These are phyloP conservation scores for Dalbergia oliveri DNA, from an alignment of 306 rosid species.

Conservation along the genomic window DNA sequence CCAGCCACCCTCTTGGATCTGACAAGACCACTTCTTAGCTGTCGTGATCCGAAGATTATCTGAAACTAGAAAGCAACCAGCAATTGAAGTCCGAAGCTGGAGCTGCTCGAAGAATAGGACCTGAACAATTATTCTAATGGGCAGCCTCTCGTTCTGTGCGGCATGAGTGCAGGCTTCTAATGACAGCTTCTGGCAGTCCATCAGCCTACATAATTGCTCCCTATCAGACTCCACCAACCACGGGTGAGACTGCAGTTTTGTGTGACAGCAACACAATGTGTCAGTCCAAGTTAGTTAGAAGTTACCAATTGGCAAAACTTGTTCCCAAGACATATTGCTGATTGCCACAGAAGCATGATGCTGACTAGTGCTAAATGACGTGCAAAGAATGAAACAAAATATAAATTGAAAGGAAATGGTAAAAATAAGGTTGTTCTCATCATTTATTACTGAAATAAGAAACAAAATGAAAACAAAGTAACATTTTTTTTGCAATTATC, in stretches of 20 bases:
- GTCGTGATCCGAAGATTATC: conserved; percentile 92
- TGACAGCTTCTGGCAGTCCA: conserved; percentile 99
- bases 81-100: conserved; percentile 94
- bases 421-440: neutral
- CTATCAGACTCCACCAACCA: conserved; percentile 95
- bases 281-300: conserved; percentile 40
- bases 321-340: conserved; percentile 5
- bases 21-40: conserved; percentile 78
- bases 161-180: conserved; percentile 99
- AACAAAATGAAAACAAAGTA: neutral
- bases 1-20: conserved; percentile 95
- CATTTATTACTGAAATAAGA: neutral
- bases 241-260: conserved; percentile 87
- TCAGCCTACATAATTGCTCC: conserved; percentile 88
- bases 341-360: neutral
- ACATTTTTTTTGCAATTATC: neutral
- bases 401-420: neutral
- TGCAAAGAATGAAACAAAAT: conserved; percentile 4
- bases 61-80: conserved; percentile 90
- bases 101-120: conserved; percentile 99
- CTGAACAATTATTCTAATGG: conserved; percentile 91
- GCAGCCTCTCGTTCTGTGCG: conserved; percentile 95
- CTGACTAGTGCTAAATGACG: conserved; percentile 3
- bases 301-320: conserved; percentile 13
- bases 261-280: conserved; percentile 36